A percentile compares a stretch with the other conserved stretches of the same genome.
phyloP scores from a whole-genome alignment of 371 early-diverging fungal species.

The Apophysomyces elegans region DNA sequence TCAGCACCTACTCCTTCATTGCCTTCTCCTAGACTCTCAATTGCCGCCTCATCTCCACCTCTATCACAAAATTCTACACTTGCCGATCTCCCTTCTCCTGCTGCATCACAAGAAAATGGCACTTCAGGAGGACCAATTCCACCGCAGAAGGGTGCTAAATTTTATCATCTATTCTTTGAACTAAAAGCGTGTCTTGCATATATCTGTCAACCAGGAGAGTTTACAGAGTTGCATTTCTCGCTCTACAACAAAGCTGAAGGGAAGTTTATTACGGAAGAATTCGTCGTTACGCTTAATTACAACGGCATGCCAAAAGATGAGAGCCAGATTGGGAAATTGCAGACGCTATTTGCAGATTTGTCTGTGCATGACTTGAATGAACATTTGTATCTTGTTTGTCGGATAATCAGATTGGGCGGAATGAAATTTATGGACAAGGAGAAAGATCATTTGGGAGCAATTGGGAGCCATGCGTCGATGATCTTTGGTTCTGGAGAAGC shows the following conservation, averaged over 20 bases:
- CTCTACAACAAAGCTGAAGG: constrained; percentile 58
- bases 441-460: constrained; percentile 37
- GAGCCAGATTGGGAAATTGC: constrained; percentile 51
- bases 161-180: constrained; percentile 63
- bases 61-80: neutral
- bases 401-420: constrained; percentile 64
- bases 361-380: constrained; percentile 55
- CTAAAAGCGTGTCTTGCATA: constrained; percentile 69
- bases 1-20: neutral
- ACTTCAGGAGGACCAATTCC: neutral
- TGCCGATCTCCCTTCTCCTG: neutral
- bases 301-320: constrained; percentile 66
- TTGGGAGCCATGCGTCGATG: constrained; percentile 34
- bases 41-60: constrained; percentile 3
- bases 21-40: constrained; percentile 2
- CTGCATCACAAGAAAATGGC: neutral
- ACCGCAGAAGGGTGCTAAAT: constrained; percentile 42
- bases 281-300: constrained; percentile 55
- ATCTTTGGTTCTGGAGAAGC: constrained; percentile 28
- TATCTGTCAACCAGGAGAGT: constrained; percentile 68
- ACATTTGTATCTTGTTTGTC: constrained; percentile 65
- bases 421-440: constrained; percentile 65
- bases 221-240: constrained; percentile 67
- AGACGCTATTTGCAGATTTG: constrained; percentile 64
- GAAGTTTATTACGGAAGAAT: constrained; percentile 69